A percentile compares a stretch with the other conserved stretches of the same genome.
Evolutionary conservation across 305 asterid genomes (phyloP).

Genomic region (Ilex paraguariensis): DNA sequence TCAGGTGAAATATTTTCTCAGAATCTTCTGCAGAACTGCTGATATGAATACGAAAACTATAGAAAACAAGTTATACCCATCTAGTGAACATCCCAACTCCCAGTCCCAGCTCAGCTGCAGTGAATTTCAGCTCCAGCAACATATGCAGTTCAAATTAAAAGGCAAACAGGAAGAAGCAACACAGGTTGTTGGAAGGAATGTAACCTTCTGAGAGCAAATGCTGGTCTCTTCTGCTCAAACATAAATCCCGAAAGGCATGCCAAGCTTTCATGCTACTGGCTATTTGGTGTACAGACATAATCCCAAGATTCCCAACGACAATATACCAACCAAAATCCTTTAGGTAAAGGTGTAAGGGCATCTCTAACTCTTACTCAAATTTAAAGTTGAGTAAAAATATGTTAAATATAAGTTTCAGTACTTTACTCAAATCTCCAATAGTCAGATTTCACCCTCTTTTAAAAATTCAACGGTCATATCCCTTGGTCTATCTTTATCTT

Average conservation of each 20-base stretch:
- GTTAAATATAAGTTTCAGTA: no score
- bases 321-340: no score
- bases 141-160: constrained; percentile 10
- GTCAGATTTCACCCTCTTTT: no score
- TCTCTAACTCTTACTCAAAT: no score
- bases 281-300: background rate
- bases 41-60: constrained; percentile 55
- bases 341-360: no score
- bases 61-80: constrained; percentile 49
- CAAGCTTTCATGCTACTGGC: constrained; percentile 12
- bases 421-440: no score
- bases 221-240: background rate
- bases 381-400: no score
- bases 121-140: constrained; percentile 35
- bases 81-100: constrained; percentile 42
- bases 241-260: constrained; percentile 16
- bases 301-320: no score
- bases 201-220: constrained; percentile 17
- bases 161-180: constrained; percentile 28
- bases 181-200: constrained; percentile 28
- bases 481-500: no score
- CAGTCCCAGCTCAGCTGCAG: constrained; percentile 54
- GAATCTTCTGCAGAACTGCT: constrained; percentile 72
- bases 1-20: constrained; percentile 59
- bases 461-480: no score